A percentile compares a stretch with the other conserved stretches of the same genome.
These are phyloP conservation scores for Fermentozyma sake DNA, from an alignment of 1,139 yeast genomes.

Conservation along the genomic window DNA sequence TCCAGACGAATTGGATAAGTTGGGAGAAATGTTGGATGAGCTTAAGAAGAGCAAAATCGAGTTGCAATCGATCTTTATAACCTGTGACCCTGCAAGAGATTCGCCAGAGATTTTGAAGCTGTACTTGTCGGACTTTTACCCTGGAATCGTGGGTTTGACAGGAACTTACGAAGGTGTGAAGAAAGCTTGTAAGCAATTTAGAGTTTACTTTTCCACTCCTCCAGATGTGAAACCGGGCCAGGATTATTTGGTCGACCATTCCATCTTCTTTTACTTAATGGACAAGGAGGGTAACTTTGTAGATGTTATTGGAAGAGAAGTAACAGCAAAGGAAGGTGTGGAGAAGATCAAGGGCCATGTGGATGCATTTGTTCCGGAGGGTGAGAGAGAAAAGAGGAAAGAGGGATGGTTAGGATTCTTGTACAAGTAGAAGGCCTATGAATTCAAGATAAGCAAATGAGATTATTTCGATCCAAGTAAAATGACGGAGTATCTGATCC, in stretches of 20 bases:
- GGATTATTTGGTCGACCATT: slow-evolving; percentile 93
- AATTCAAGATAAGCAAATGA: too few species aligned
- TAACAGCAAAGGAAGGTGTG: slow-evolving; percentile 75
- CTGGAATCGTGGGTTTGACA: slow-evolving; percentile 82
- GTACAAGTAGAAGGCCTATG: slow-evolving; percentile 26
- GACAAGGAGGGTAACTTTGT: slow-evolving; percentile 95
- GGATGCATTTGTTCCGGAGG: slow-evolving; percentile 69
- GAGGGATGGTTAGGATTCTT: slow-evolving; percentile 54
- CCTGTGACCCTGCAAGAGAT: slow-evolving; percentile 96
- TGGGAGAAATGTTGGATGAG: slow-evolving; percentile 71
- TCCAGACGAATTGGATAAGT: slow-evolving; percentile 93
- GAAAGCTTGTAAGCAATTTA: slow-evolving; percentile 75
- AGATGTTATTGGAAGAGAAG: slow-evolving; percentile 91
- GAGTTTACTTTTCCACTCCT: slow-evolving; percentile 96
- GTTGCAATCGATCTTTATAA: slow-evolving; percentile 81
- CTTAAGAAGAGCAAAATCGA: slow-evolving; percentile 50
- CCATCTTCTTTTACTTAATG: slow-evolving; percentile 92
- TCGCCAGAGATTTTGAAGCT: slow-evolving; percentile 75
- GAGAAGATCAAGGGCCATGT: slow-evolving; percentile 73
- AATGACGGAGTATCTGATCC: too few species aligned
- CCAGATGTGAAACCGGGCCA: slow-evolving; percentile 91
- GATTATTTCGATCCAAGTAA: too few species aligned
- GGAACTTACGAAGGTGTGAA: slow-evolving; percentile 86
- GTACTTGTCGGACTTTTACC: slow-evolving; percentile 83
- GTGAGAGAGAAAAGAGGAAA: slow-evolving; percentile 56